Evolutionary conservation across 164 flowering plant species (phyloP), one percentile per base, ranked within the genome.

Genomic region (Litsea cubeba): DNA sequence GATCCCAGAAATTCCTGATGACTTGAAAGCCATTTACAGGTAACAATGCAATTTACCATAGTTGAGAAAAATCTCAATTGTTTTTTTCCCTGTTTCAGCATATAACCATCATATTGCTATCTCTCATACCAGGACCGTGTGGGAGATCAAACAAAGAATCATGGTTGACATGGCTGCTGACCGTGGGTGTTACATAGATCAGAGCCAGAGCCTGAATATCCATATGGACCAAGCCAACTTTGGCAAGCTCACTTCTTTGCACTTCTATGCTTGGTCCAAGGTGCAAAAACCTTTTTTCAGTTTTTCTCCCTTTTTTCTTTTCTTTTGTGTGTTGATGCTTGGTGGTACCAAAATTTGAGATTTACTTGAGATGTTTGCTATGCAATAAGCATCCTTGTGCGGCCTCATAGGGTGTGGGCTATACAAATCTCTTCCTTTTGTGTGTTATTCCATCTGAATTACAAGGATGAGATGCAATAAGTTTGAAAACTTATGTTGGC

Each of bases 91-190:
- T 17, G 64, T 51, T 68, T 7, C 15, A 69, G 40, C 63, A 50
- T 80, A 40, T 73, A 77, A 70, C 80, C 46, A 11, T 11, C 46
- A 30, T 50, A 54, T 8, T 72, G 25, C 51, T 35, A 4, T 46
- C 5, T 63, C 18, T 50, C 3, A 49, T 22, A 24, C 49, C 83
- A 90, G 97, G 84, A 94, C 97, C 75, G 99, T 95, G 65, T 95
- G 99, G 99, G 99, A 95, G 87, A 95, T 95, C 68, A 95, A 92
- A 84, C 99, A 95, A 80, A 88, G 80, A 83, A 87, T 92, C 1
- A 64, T 95, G 81, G 99, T 95, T 71, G 97, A 95, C 75, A 94
- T 95, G 98, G 99, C 97, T 73, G 97, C 85, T 72, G 95, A 93
- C 72, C 92, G 99, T 60, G 98, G 98, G 50, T 91, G 97, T 80